Evolutionary conservation across 345 rosid species (phyloP).

Genomic region (Salix suchowensis): DNA sequence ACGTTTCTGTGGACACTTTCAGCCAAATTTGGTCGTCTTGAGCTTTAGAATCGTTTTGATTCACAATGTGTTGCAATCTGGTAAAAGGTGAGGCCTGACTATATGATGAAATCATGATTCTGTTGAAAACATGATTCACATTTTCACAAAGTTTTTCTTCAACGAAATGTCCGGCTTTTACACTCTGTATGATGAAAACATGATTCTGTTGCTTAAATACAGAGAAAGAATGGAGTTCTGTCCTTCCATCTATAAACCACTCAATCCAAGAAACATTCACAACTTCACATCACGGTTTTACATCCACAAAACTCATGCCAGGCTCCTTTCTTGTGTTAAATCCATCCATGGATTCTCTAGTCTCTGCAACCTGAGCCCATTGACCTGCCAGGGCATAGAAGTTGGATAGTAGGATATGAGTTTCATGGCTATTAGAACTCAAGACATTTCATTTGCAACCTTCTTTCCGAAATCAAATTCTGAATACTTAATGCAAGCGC

Average conservation of each 20-base stretch:
- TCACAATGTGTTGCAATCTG: background rate
- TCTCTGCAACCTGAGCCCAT: constrained; percentile 22
- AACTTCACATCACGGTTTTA: background rate
- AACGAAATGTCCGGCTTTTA: no score
- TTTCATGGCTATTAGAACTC: constrained; percentile 9
- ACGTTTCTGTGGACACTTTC: background rate
- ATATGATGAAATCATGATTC: no score
- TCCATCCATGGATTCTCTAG: constrained; percentile 17
- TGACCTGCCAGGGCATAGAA: constrained; percentile 26
- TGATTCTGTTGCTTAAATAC: no score
- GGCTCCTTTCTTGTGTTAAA: constrained; percentile 17
- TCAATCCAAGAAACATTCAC: no score
- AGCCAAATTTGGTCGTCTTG: background rate
- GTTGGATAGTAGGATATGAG: constrained; percentile 24
- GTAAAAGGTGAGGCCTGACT: no score
- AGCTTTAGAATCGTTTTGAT: background rate
- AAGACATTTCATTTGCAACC: constrained; percentile 14
- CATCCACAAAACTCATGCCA: constrained; percentile 19
- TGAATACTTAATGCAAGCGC: constrained; percentile 26
- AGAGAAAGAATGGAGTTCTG: no score
- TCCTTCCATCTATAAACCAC: no score
- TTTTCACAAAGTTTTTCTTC: no score
- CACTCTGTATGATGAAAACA: no score
- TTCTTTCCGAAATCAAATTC: constrained; percentile 20
- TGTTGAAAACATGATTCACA: no score